phyloP scores from a whole-genome alignment of 805 yeast species.

The Candida xiaguanensis region DNA sequence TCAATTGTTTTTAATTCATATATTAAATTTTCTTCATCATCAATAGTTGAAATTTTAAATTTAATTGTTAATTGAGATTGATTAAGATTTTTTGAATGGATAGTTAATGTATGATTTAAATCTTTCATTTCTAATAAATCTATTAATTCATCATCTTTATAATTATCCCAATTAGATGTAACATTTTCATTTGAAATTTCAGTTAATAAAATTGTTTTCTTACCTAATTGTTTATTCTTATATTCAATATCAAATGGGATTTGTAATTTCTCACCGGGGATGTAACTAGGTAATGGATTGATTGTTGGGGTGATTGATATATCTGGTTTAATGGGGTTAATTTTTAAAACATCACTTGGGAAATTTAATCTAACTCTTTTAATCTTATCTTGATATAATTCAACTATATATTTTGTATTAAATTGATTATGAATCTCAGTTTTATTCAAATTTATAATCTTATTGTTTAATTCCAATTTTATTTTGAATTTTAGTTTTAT shows the following conservation, averaged over 20 bases:
- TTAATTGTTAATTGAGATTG: slow-evolving; percentile 13
- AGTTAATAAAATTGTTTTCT: slow-evolving; percentile 8
- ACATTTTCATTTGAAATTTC: slow-evolving; percentile 11
- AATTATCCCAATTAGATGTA: slow-evolving; percentile 29
- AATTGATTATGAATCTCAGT: slow-evolving; percentile 7
- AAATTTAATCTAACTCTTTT: slow-evolving; percentile 7
- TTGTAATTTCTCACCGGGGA: slow-evolving; percentile 5
- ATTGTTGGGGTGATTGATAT: background rate
- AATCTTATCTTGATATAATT: background rate
- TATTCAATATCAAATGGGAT: slow-evolving; percentile 9
- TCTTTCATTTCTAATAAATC: slow-evolving; percentile 13
- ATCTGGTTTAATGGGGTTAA: slow-evolving; percentile 25
- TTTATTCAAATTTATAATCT: slow-evolving; percentile 8
- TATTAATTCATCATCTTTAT: slow-evolving; percentile 40
- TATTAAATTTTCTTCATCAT: slow-evolving; percentile 14
- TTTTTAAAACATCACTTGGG: slow-evolving; percentile 11
- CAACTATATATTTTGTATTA: background rate
- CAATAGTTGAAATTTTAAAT: slow-evolving; percentile 22
- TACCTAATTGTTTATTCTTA: slow-evolving; percentile 5
- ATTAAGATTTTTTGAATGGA: slow-evolving; percentile 10
- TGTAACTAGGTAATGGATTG: background rate
- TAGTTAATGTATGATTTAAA: slow-evolving; percentile 14
- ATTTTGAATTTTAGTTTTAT: slow-evolving; percentile 14
- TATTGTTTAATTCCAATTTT: slow-evolving; percentile 4
- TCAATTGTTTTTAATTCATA: slow-evolving; percentile 21